A percentile compares a stretch with the other conserved stretches of the same genome.
phyloP scores from a whole-genome alignment of 352 stramenopile genomes.

The Globisporangium alternatum region DNA sequence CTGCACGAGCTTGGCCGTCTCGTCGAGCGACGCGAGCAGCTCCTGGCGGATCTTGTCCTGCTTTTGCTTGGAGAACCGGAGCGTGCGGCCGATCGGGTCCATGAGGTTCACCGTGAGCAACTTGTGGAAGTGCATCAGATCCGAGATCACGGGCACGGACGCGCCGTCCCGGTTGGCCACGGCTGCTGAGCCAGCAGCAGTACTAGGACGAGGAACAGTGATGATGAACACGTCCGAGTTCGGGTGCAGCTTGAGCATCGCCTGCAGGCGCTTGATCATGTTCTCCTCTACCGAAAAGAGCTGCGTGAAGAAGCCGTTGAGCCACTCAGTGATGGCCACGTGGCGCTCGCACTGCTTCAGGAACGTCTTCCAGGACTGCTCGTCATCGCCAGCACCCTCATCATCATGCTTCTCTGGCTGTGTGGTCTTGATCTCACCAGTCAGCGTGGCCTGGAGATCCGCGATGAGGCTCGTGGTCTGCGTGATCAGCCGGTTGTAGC shows the following conservation, averaged over 20 bases:
- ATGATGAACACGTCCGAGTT: constrained; percentile 14
- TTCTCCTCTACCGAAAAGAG: constrained; percentile 34
- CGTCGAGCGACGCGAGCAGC: constrained; percentile 30
- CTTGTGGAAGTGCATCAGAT: constrained; percentile 32
- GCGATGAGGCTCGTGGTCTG: constrained; percentile 13
- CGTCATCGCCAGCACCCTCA: constrained; percentile 8
- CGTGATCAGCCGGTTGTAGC: constrained; percentile 25
- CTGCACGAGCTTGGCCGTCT: constrained; percentile 25
- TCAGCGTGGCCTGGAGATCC: constrained; percentile 20
- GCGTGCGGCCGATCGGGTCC: constrained; percentile 49
- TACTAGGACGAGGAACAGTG: not conserved
- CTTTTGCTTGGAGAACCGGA: constrained; percentile 49
- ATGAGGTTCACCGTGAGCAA: constrained; percentile 38
- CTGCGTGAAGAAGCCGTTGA: constrained; percentile 38
- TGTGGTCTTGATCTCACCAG: not conserved
- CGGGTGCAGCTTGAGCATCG: constrained; percentile 20
- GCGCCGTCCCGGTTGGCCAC: not conserved
- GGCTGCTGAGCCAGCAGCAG: not conserved
- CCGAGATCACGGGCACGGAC: constrained; percentile 20
- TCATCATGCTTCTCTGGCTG: not conserved
- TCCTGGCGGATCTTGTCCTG: constrained; percentile 45
- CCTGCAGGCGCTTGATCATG: constrained; percentile 35
- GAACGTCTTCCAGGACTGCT: constrained; percentile 8
- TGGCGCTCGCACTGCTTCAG: constrained; percentile 18
- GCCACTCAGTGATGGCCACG: constrained; percentile 35